phyloP scores from a whole-genome alignment of 1,284 basidiomycete genomes.

The Cryptococcus sp. region DNA sequence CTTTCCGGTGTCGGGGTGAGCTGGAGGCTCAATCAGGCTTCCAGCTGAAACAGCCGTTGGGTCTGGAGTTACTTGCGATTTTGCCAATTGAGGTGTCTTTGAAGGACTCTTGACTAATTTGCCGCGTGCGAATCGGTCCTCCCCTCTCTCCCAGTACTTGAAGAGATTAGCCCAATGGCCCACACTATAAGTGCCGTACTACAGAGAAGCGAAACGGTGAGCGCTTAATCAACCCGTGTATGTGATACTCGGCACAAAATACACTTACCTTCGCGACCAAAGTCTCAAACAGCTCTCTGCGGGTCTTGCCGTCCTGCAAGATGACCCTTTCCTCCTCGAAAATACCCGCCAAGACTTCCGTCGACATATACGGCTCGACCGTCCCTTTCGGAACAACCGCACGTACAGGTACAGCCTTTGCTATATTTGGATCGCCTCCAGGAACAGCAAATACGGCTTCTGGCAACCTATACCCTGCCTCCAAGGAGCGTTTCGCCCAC shows the following conservation, averaged over 20 bases:
- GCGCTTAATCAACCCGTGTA: background rate
- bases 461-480: slow-evolving; percentile 2
- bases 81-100: no score
- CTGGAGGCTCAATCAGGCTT: no score
- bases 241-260: background rate
- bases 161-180: slow-evolving; percentile 11
- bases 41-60: no score
- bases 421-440: slow-evolving; percentile 1
- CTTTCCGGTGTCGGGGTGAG: no score
- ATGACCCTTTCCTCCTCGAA: slow-evolving; percentile 13
- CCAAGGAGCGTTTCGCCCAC: slow-evolving; percentile 7
- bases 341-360: slow-evolving; percentile 12
- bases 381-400: background rate
- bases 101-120: no score
- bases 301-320: slow-evolving; percentile 6
- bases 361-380: slow-evolving; percentile 2
- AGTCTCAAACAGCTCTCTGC: slow-evolving; percentile 1
- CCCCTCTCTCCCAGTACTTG: background rate
- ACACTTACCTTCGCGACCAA: slow-evolving; percentile 7
- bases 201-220: background rate
- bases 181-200: slow-evolving; percentile 16
- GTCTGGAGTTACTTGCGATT: no score
- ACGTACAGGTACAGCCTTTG: background rate
- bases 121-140: slow-evolving; percentile 8
- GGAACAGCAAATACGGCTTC: slow-evolving; percentile 8